A percentile compares a stretch with the other conserved stretches of the same genome.
phyloP scores from a whole-genome alignment of 1,139 yeast genomes.

The Sugiyamaella pinicola region DNA sequence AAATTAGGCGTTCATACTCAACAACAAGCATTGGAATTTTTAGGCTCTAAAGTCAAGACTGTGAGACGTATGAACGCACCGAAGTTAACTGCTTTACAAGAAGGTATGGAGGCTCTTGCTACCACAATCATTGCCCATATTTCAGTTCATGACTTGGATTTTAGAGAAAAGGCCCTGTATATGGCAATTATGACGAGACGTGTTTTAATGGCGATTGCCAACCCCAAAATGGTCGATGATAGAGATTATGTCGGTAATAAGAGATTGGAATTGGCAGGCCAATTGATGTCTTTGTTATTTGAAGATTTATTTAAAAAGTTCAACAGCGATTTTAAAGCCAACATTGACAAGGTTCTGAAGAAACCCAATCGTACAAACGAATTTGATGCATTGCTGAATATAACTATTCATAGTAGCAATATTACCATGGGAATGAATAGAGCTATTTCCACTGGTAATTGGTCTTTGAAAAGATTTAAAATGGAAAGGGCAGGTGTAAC shows the following conservation, averaged over 20 bases:
- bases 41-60: slow-evolving; percentile 90
- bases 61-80: slow-evolving; percentile 85
- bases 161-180: slow-evolving; percentile 90
- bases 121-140: slow-evolving; percentile 95
- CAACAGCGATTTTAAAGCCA: slow-evolving; percentile 89
- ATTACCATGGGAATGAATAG: slow-evolving; percentile 93
- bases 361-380: slow-evolving; percentile 95
- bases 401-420: slow-evolving; percentile 87
- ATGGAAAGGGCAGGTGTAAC: slow-evolving; percentile 99
- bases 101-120: slow-evolving; percentile 96
- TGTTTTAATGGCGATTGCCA: slow-evolving; percentile 92
- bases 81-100: slow-evolving; percentile 77
- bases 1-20: slow-evolving; percentile 85
- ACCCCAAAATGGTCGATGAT: slow-evolving; percentile 95
- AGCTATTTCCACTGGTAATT: slow-evolving; percentile 97
- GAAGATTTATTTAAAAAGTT: slow-evolving; percentile 97
- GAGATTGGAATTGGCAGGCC: slow-evolving; percentile 96
- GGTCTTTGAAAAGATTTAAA: slow-evolving; percentile 98
- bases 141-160: slow-evolving; percentile 81
- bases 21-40: slow-evolving; percentile 87
- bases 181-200: slow-evolving; percentile 96
- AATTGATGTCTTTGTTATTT: slow-evolving; percentile 87
- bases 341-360: slow-evolving; percentile 88
- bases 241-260: slow-evolving; percentile 98
- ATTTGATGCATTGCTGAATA: slow-evolving; percentile 87